Evolutionary conservation across 2,329 filamentous ascomycete species (phyloP).

Genomic region (Cercospora sesami): DNA sequence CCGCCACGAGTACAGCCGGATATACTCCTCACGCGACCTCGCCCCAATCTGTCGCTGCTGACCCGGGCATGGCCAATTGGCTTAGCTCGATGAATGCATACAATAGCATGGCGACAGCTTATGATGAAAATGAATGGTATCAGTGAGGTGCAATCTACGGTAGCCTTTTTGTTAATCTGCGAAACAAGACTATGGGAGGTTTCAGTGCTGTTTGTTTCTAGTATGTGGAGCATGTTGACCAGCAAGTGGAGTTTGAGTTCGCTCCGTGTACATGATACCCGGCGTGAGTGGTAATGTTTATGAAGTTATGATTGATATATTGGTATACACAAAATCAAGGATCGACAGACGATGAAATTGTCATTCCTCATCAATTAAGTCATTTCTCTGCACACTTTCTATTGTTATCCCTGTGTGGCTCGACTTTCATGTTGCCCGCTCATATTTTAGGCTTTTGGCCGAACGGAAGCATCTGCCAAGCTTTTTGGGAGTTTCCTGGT

Average conservation of each 20-base stretch:
- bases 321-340: not conserved
- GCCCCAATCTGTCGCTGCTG: conserved; percentile 6
- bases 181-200: not conserved
- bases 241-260: not conserved
- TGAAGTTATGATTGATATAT: not conserved
- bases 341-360: not conserved
- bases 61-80: conserved; percentile 29
- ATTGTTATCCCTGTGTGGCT: not conserved
- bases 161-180: too few relatives aligned
- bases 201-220: not conserved
- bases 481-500: not conserved
- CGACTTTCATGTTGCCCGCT: not conserved
- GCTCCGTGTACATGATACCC: not conserved
- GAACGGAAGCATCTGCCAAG: conserved; percentile 2
- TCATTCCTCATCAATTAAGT: too few relatives aligned
- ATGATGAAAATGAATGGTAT: conserved; percentile 47
- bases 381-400: not conserved
- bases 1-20: not conserved
- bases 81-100: conserved; percentile 34
- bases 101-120: conserved; percentile 35
- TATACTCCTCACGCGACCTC: conserved; percentile 1
- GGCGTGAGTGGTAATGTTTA: not conserved
- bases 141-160: conserved; percentile 32
- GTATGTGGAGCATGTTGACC: not conserved
- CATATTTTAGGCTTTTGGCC: not conserved